Evolutionary conservation across 2,329 filamentous ascomycete genomes (phyloP).

Genomic region (Ambrosiella cleistominuta): DNA sequence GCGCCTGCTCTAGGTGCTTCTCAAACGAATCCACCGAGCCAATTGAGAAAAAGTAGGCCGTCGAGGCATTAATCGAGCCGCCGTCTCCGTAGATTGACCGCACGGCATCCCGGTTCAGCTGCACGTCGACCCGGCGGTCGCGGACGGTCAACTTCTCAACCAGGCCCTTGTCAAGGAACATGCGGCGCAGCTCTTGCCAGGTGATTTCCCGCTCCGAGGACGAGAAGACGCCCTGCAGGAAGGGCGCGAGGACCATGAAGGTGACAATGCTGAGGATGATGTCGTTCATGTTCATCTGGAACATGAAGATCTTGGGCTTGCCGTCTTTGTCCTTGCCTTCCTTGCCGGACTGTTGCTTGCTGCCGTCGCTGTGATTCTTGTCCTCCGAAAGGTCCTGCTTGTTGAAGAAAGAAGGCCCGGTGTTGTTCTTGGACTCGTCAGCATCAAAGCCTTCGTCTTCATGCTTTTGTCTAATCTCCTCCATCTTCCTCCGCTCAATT

Average conservation of each 20-base stretch:
- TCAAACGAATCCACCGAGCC: slow-evolving; percentile 91
- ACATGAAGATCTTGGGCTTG: slow-evolving; percentile 21
- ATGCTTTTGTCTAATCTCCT: slow-evolving; percentile 11
- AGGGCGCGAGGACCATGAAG: slow-evolving; percentile 22
- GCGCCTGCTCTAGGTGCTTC: slow-evolving; percentile 69
- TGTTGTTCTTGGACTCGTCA: not conserved
- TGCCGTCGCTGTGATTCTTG: not conserved
- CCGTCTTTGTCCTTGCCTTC: slow-evolving; percentile 17
- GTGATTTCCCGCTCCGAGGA: slow-evolving; percentile 56
- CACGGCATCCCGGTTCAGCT: slow-evolving; percentile 59
- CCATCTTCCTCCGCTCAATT: slow-evolving; percentile 1
- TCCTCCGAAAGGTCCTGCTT: slow-evolving; percentile 16
- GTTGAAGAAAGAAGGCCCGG: slow-evolving; percentile 4
- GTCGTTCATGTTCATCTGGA: slow-evolving; percentile 25
- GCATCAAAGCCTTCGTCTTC: slow-evolving; percentile 14
- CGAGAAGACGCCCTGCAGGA: slow-evolving; percentile 26
- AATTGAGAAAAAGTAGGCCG: slow-evolving; percentile 85
- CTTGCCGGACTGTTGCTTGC: slow-evolving; percentile 1
- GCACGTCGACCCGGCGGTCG: slow-evolving; percentile 55
- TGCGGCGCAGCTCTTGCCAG: slow-evolving; percentile 89
- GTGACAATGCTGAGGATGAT: slow-evolving; percentile 37
- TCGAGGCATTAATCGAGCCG: slow-evolving; percentile 45
- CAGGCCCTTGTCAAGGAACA: slow-evolving; percentile 87
- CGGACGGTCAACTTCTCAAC: slow-evolving; percentile 84
- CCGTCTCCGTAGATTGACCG: slow-evolving; percentile 57